Base-by-base conservation (phyloP, 805 yeast genomes). In the Lachancea thermotolerans region DNA sequence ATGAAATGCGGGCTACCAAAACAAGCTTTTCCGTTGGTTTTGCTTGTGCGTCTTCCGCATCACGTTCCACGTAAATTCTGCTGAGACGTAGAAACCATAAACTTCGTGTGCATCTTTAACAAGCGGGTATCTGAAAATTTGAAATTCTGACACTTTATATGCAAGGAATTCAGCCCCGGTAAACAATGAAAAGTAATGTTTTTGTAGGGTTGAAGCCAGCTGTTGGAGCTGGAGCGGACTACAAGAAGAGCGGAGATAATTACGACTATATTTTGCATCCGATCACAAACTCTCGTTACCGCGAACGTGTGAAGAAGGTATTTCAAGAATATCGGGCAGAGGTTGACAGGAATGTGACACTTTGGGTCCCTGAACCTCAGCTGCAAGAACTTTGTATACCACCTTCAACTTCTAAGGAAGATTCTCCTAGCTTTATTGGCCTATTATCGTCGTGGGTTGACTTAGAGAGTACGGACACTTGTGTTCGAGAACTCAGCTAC, bases 391-490 rank as follows among this genome's bases (percentile, higher is more conserved):
- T 64, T 4, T 53, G 56, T n/a, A 55, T 64, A 18, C 58, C 65
- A 1, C 68, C 68, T 1, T 58, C 58, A 29, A 43, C 49, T 8
- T 29, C 33, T 11, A 39, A 47, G 2, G 25, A 35, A 18, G 47
- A 40, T 12, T 17, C 52, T 10, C 49, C 56, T 4, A 63, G 50
- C 61, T 77, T 7, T 28, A 72, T 82, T 18, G 87, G 85, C 0
- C 54, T 81, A 28, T 59, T 81, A 2, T 74, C 87, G 0, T 77
- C 84, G 2, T 82, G 88, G 87, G 67, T 81, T n/a, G 87, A 81
- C 54, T 60, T 81, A 35, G 87, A 81, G 50, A 73, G 80, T 28
- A 63, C 65, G 9, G 77, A 79, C 57, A 58, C 64, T 0, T 49
- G 69, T 5, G 67, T 77, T 3, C 74, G 81, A 28, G 75, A 72